Conservation (phyloP, 495 filamentous ascomycete genomes). For the Clavariopsis aquatica region DNA sequence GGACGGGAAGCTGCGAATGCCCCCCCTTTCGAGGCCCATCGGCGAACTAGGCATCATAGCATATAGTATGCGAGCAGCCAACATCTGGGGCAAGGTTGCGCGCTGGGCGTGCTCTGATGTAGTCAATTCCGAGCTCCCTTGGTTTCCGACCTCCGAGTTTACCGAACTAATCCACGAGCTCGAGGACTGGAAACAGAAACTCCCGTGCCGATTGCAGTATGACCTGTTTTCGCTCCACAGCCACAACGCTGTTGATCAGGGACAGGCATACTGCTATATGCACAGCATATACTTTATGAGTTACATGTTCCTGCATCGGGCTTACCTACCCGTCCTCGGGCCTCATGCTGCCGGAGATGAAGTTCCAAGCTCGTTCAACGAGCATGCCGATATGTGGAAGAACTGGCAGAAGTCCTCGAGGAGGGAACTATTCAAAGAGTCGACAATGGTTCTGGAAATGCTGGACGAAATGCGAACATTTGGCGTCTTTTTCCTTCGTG, state of each 20-base stretch:
- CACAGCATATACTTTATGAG: slow-evolving; percentile 40
- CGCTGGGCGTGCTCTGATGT: slow-evolving; percentile 38
- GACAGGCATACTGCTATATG: slow-evolving; percentile 42
- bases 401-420: slow-evolving; percentile 36
- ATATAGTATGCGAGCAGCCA: slow-evolving; percentile 39
- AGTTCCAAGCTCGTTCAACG: slow-evolving; percentile 26
- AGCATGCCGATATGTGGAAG: slow-evolving; percentile 34
- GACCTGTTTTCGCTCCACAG: slow-evolving; percentile 35
- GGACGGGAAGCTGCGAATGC: slow-evolving; percentile 27
- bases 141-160: slow-evolving; percentile 34
- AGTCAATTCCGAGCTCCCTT: slow-evolving; percentile 35
- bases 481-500: slow-evolving; percentile 41
- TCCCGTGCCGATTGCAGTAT: slow-evolving; percentile 37
- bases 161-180: slow-evolving; percentile 30
- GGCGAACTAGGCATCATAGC: slow-evolving; percentile 39
- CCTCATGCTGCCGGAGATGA: slow-evolving; percentile 32
- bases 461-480: slow-evolving; percentile 42
- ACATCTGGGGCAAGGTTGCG: slow-evolving; percentile 41
- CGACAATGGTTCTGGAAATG: slow-evolving; percentile 41
- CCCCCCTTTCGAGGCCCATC: slow-evolving; percentile 20
- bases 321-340: slow-evolving; percentile 38
- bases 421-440: slow-evolving; percentile 32
- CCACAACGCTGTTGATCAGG: slow-evolving; percentile 40
- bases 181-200: slow-evolving; percentile 29
- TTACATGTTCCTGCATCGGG: slow-evolving; percentile 40